phyloP scores from a whole-genome alignment of 2,329 filamentous ascomycete genomes.

The Lecanosticta acicola region DNA sequence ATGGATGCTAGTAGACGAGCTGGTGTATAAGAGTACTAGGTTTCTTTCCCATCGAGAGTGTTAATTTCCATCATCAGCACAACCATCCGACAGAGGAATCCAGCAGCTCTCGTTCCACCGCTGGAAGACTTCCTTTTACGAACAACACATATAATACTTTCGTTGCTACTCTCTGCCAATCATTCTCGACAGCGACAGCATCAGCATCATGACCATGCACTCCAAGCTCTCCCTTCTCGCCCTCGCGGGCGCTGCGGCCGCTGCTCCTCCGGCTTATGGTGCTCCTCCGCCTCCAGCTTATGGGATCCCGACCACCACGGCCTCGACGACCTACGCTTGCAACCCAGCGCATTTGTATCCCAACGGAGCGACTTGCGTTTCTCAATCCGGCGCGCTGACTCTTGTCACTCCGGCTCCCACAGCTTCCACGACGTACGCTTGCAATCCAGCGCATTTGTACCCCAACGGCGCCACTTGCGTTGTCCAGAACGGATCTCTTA shows the following conservation, averaged over 20 bases:
- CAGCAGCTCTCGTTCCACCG: neutral
- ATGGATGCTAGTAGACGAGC: too few species aligned
- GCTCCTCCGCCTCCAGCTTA: neutral
- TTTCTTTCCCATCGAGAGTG: neutral
- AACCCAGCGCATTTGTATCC: constrained; percentile 22
- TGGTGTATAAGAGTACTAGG: too few species aligned
- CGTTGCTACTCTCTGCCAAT: neutral
- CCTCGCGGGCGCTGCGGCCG: neutral
- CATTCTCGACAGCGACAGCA: neutral
- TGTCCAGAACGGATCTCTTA: constrained; percentile 14
- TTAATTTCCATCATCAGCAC: neutral
- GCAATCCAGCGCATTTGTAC: constrained; percentile 22
- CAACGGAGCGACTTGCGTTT: constrained; percentile 15
- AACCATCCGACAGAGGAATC: neutral
- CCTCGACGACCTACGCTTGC: constrained; percentile 4
- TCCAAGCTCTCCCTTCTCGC: constrained; percentile 1
- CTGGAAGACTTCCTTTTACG: neutral
- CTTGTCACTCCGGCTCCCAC: constrained; percentile 7
- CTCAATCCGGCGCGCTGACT: constrained; percentile 14
- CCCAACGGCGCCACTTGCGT: constrained; percentile 17
- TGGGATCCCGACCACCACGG: neutral
- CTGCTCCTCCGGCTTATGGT: constrained; percentile 1
- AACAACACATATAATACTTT: neutral
- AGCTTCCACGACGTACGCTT: constrained; percentile 9
- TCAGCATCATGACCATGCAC: neutral